phyloP scores from a whole-genome alignment of 108 stramenopile species.

The Cafeteria roenbergensis region DNA sequence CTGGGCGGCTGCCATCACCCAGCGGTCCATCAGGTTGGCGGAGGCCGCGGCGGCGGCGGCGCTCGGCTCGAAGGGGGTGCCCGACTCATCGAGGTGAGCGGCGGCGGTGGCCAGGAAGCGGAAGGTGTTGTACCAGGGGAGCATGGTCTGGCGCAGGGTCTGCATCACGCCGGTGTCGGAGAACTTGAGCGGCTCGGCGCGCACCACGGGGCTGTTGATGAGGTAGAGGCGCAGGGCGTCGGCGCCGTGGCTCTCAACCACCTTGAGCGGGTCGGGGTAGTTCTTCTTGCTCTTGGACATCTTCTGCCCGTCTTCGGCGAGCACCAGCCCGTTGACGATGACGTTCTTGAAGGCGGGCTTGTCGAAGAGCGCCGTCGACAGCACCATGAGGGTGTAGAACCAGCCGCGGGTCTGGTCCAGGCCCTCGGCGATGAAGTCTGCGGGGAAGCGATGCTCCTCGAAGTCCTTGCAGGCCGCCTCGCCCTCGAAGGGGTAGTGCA shows the following conservation, averaged over 20 bases:
- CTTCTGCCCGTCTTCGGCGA: constrained; percentile 93
- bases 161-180: constrained; percentile 86
- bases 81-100: constrained; percentile 40
- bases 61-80: constrained; percentile 52
- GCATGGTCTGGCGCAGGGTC: constrained; percentile 86
- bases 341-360: constrained; percentile 95
- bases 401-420: constrained; percentile 99
- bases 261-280: constrained; percentile 84
- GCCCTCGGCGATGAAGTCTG: constrained; percentile 99
- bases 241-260: constrained; percentile 83
- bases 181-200: constrained; percentile 92
- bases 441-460: constrained; percentile 81
- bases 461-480: constrained; percentile 61
- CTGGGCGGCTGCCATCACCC: constrained; percentile 92
- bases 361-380: constrained; percentile 91
- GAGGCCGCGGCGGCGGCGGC: constrained; percentile 53
- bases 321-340: constrained; percentile 92
- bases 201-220: constrained; percentile 96
- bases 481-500: constrained; percentile 99
- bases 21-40: constrained; percentile 83
- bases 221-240: constrained; percentile 98
- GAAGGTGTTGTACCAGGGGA: constrained; percentile 95
- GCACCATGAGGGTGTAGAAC: constrained; percentile 99
- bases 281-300: constrained; percentile 99
- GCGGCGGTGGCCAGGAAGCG: constrained; percentile 87